Conservation (phyloP, 78 protist genomes). For the Dictyostelium intermedium region DNA sequence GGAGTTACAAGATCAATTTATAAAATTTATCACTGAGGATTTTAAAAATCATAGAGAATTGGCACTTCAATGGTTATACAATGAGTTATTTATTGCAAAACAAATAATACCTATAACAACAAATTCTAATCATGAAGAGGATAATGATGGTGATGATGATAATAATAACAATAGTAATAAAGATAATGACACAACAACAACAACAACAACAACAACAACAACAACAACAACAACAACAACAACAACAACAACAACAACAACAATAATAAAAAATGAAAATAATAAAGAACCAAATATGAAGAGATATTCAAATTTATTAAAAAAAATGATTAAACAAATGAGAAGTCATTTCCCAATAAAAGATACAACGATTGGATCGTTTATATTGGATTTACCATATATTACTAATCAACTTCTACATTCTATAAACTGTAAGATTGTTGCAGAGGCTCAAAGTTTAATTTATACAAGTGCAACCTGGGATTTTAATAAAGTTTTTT, state of each 20-base stretch:
- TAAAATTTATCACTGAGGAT: slow-evolving; percentile 14
- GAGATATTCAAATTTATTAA: slow-evolving; percentile 26
- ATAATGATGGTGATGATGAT: not conserved
- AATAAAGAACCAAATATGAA: not conserved
- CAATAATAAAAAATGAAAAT: not conserved
- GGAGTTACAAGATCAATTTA: not conserved
- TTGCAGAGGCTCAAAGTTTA: slow-evolving; percentile 4
- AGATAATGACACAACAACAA: not conserved
- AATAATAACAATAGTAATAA: not conserved
- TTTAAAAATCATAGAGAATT: slow-evolving; percentile 29
- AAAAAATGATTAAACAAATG: slow-evolving; percentile 17
- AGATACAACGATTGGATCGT: not conserved
- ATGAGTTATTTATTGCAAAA: slow-evolving; percentile 22
- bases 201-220: not conserved
- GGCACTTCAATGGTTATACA: slow-evolving; percentile 59
- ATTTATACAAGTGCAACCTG: not conserved
- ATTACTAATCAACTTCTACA: not conserved
- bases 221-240: not conserved
- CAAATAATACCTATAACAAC: not conserved
- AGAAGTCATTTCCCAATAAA: not conserved
- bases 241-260: not conserved
- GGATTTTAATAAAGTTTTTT: slow-evolving; percentile 7
- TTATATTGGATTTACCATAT: slow-evolving; percentile 2
- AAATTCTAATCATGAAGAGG: not conserved
- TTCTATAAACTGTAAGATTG: not conserved